These are phyloP conservation scores for Trapa bicornis DNA, from an alignment of 345 rosid genomes.

Conservation along the genomic window DNA sequence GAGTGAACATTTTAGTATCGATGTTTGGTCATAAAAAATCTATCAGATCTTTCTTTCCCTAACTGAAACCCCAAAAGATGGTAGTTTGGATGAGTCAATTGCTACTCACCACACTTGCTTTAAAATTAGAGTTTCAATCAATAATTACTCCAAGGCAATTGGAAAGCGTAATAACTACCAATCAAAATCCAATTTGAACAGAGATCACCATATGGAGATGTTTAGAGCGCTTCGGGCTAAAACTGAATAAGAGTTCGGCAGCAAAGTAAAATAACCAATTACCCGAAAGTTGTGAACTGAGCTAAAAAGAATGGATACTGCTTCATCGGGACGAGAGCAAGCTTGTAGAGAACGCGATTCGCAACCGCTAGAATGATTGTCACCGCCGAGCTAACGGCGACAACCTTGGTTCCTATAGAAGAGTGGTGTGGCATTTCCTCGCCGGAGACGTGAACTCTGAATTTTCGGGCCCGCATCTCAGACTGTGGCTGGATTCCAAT, in stretches of 20 bases:
- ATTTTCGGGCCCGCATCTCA: neutral
- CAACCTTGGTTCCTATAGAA: slow-evolving; percentile 16
- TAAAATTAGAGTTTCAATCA: neutral
- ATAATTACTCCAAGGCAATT: neutral
- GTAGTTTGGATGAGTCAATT: neutral
- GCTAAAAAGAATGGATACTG: slow-evolving; percentile 77
- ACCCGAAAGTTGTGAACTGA: slow-evolving; percentile 84
- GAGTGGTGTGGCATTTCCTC: neutral
- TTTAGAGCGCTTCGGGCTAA: neutral
- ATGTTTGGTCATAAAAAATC: neutral
- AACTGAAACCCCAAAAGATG: neutral
- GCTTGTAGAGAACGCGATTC: slow-evolving; percentile 88
- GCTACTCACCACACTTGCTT: neutral
- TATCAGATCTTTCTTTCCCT: neutral
- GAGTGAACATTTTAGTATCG: neutral
- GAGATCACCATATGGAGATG: neutral
- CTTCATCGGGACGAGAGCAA: slow-evolving; percentile 88
- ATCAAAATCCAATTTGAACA: neutral
- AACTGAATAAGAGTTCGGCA: neutral
- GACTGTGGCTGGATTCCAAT: neutral
- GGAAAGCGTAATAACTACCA: neutral
- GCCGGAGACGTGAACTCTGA: slow-evolving; percentile 3
- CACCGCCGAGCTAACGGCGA: slow-evolving; percentile 29
- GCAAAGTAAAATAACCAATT: neutral
- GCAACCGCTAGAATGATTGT: slow-evolving; percentile 48